phyloP scores from a whole-genome alignment of 2,329 filamentous ascomycete genomes.

The Colletotrichum caudatum region DNA sequence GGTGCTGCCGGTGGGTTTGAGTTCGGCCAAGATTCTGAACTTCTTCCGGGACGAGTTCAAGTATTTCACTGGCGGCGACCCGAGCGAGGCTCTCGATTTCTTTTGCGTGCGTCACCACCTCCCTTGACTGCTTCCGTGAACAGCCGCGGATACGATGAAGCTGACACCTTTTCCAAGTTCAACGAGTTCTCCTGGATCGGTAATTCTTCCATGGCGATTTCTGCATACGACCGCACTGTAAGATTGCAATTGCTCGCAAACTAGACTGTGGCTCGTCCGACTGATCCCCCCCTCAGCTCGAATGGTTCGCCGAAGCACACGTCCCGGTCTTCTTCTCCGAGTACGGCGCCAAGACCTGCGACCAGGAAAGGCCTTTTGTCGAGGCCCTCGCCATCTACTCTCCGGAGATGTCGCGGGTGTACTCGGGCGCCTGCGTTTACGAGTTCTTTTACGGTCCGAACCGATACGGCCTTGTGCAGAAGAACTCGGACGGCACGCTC shows the following conservation, averaged over 20 bases:
- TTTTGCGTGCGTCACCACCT: slow-evolving; percentile 36
- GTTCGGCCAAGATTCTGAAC: slow-evolving; percentile 2
- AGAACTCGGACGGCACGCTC: background rate
- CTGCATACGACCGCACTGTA: background rate
- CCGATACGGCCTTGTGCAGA: slow-evolving; percentile 54
- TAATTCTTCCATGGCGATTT: background rate
- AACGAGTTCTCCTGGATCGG: background rate
- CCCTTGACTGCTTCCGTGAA: too few relatives aligned
- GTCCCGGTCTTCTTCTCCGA: background rate
- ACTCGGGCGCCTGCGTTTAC: slow-evolving; percentile 78
- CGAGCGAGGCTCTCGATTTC: slow-evolving; percentile 42
- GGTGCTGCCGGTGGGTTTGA: slow-evolving; percentile 43
- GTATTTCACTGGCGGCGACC: slow-evolving; percentile 43
- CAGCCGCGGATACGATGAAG: background rate
- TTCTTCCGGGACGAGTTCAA: slow-evolving; percentile 34
- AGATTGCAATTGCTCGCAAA: background rate
- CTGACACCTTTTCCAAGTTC: background rate
- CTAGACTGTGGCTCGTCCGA: background rate
- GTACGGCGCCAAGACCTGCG: background rate
- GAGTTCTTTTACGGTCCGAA: slow-evolving; percentile 74
- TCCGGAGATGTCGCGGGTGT: slow-evolving; percentile 68
- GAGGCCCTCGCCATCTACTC: slow-evolving; percentile 76
- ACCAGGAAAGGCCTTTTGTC: slow-evolving; percentile 59
- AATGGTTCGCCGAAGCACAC: background rate
- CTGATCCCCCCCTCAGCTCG: background rate